Evolutionary conservation across 352 stramenopile genomes (phyloP).

Genomic region (Peronospora farinosa): DNA sequence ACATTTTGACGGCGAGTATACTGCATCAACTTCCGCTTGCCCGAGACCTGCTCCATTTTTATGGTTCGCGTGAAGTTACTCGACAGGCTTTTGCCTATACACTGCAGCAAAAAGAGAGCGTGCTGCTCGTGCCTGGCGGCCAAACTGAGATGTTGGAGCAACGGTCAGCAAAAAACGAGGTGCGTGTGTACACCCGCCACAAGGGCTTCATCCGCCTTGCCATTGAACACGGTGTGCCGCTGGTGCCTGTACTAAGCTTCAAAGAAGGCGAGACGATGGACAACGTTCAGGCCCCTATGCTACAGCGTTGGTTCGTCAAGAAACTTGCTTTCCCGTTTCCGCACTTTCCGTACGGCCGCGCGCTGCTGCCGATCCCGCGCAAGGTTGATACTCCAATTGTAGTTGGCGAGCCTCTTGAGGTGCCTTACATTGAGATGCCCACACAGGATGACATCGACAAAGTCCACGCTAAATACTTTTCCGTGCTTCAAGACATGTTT

Average conservation of each 20-base stretch:
- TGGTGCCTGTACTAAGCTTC: conserved; percentile 78
- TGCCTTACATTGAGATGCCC: conserved; percentile 41
- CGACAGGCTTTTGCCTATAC: conserved; percentile 47
- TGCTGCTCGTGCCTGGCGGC: conserved; percentile 71
- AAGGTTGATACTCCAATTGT: conserved; percentile 57
- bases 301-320: conserved; percentile 79
- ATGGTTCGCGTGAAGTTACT: conserved; percentile 69
- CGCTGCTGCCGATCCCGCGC: conserved; percentile 59
- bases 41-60: conserved; percentile 71
- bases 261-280: conserved; percentile 79
- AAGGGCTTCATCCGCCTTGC: conserved; percentile 77
- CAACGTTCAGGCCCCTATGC: conserved; percentile 60
- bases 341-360: conserved; percentile 69
- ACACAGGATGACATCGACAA: conserved; percentile 51
- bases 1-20: conserved; percentile 69
- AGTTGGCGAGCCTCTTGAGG: conserved; percentile 51
- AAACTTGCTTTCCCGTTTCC: conserved; percentile 73
- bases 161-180: conserved; percentile 45
- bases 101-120: conserved; percentile 49
- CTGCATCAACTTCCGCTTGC: conserved; percentile 74
- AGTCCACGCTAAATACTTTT: conserved; percentile 64
- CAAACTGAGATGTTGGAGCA: conserved; percentile 82
- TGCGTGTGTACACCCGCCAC: conserved; percentile 71
- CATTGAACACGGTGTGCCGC: conserved; percentile 61
- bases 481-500: conserved; percentile 49